Evolutionary conservation across 768 basidiomycete genomes (phyloP), one percentile per base, ranked within the genome.

Genomic region (Agaricus blazei): DNA sequence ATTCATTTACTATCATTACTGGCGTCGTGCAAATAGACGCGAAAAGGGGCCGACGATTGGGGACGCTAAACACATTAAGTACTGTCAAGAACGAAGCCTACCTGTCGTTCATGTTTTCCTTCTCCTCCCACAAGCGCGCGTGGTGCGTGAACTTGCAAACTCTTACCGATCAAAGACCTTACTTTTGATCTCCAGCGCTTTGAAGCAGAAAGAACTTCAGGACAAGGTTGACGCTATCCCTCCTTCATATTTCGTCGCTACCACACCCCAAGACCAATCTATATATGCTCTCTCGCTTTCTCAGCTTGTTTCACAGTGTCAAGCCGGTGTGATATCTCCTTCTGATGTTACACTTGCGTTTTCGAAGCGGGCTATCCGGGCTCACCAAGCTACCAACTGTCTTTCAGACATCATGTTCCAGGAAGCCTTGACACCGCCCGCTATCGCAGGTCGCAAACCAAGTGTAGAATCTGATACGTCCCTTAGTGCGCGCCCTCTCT

Each of bases 331-430:
- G 3, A 62, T 78, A 26, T 62, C 75, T 3, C 77, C 78, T 15
- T 61, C 70, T 2, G 66, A 72, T 14, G 67, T 85, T 56, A 68
- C 84, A 63, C 64, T 67, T 28, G 72, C 77, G 0, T 87, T 83
- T 65, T 76, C 74, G 28, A 84, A 85, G 64, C 78, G 76, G 54
- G 71, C 80, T 1, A 63, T 87, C 2, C 66, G 72, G 26, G 81
- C 82, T 0, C 82, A 85, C 14, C 67, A 69, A 34, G 71, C 74
- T 51, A 87, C 84, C 15, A 88, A 89, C 64, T 90, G 88, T 60
- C 66, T 88, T 43, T 77, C 84, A 9, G 86, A 88, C 58, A 69
- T 88, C 53, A 78, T 86, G 75, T 80, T 88, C 52, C 69, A 72
- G 37, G 75, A 69, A 60, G 72, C 70, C 54, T 72, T 75, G 52